Evolutionary conservation across 805 yeast genomes (phyloP).

Genomic region (Spathaspora arborariae): DNA sequence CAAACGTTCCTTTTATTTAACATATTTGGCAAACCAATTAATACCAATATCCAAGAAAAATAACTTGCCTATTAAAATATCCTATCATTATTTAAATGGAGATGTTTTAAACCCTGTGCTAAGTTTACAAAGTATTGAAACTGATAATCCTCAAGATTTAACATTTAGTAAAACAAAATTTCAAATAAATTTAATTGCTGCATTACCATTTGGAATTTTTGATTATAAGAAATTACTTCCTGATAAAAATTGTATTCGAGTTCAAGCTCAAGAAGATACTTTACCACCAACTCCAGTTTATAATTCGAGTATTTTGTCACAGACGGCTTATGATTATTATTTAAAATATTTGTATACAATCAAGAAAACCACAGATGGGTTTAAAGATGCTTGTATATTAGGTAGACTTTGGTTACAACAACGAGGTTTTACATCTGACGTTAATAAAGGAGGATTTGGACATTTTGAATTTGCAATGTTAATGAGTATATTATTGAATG

Average conservation of each 20-base stretch:
- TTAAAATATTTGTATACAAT: constrained; percentile 73
- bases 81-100: constrained; percentile 68
- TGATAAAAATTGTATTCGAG: constrained; percentile 76
- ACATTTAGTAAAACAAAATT: constrained; percentile 64
- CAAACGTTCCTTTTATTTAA: constrained; percentile 84
- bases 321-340: constrained; percentile 64
- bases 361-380: constrained; percentile 73
- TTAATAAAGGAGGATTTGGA: constrained; percentile 81
- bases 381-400: constrained; percentile 79
- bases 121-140: constrained; percentile 52
- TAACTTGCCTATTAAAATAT: constrained; percentile 55
- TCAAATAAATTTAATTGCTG: constrained; percentile 67
- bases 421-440: constrained; percentile 67
- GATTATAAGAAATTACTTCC: constrained; percentile 75
- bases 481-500: constrained; percentile 77
- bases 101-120: constrained; percentile 76
- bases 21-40: constrained; percentile 69
- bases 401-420: constrained; percentile 91
- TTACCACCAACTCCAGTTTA: constrained; percentile 82
- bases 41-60: constrained; percentile 49
- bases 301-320: constrained; percentile 74
- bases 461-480: constrained; percentile 82
- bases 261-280: constrained; percentile 38
- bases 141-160: constrained; percentile 48
- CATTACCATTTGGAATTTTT: constrained; percentile 67